phyloP scores from a whole-genome alignment of 192 early-diverging fungal species.

The Helicostylum pulchrum region DNA sequence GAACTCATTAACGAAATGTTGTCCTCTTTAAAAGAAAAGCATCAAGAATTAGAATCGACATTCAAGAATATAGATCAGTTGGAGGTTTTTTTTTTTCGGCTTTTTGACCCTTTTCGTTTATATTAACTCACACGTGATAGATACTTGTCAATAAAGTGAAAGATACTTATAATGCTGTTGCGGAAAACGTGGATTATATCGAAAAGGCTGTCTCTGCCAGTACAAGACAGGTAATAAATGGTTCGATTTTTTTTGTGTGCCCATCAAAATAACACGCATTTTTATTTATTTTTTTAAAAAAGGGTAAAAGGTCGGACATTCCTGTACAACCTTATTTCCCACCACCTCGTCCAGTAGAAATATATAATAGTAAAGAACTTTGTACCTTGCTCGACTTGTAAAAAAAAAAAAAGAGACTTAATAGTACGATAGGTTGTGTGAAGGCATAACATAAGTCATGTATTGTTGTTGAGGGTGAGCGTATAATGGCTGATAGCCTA shows the following conservation, averaged over 20 bases:
- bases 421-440: too few relatives aligned
- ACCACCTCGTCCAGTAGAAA: conserved; percentile 12
- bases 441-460: too few relatives aligned
- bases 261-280: not conserved
- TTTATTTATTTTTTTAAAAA: not conserved
- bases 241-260: not conserved
- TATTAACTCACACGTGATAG: conserved; percentile 1
- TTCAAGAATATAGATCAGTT: conserved; percentile 20
- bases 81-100: conserved; percentile 6
- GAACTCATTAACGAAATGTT: not conserved
- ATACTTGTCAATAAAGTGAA: conserved; percentile 13
- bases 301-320: not conserved
- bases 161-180: conserved; percentile 21
- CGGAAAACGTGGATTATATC: conserved; percentile 16
- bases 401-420: not conserved
- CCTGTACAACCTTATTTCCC: conserved; percentile 20
- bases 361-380: conserved; percentile 13
- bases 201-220: conserved; percentile 14
- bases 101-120: too few relatives aligned
- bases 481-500: too few relatives aligned
- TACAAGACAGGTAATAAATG: not conserved
- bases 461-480: too few relatives aligned
- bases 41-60: conserved; percentile 4
- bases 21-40: conserved; percentile 1
- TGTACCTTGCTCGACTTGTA: not conserved